Percentiles rank a stretch among this genome's conserved stretches.
Conservation (phyloP, 306 rosid genomes). For the Morella rubra region DNA sequence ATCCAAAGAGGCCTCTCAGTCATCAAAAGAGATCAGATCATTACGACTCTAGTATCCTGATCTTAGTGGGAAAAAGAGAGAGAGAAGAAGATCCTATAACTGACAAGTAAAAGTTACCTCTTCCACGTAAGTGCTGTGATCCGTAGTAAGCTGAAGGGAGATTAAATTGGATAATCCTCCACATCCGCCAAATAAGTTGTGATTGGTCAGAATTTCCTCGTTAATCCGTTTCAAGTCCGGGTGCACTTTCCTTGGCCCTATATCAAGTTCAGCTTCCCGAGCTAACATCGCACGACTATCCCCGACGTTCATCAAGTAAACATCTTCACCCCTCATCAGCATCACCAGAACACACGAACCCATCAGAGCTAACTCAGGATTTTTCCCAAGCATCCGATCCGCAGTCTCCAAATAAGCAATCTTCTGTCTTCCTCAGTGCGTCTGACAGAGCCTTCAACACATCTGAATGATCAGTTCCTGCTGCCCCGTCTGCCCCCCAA, state of each 20-base stretch:
- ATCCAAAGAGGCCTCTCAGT: not conserved
- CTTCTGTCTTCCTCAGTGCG: conserved; percentile 63
- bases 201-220: conserved; percentile 30
- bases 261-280: conserved; percentile 29
- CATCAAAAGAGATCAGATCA: not conserved
- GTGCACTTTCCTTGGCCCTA: conserved; percentile 10
- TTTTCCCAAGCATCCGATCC: conserved; percentile 46
- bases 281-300: conserved; percentile 77
- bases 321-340: conserved; percentile 84
- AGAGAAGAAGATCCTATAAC: not conserved
- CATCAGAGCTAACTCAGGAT: conserved; percentile 82
- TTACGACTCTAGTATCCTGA: no score
- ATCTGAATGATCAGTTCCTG: conserved; percentile 32
- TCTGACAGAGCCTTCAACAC: conserved; percentile 60
- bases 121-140: conserved; percentile 59
- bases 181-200: conserved; percentile 28
- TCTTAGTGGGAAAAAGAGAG: no score
- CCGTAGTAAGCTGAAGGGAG: conserved; percentile 65
- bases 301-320: conserved; percentile 86
- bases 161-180: conserved; percentile 21
- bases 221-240: conserved; percentile 30
- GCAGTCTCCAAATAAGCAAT: conserved; percentile 43
- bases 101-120: conserved; percentile 43
- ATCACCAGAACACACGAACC: conserved; percentile 92
- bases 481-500: conserved; percentile 19